These are phyloP conservation scores for Cladophialophora chaetospira DNA, from an alignment of 2,329 filamentous ascomycete species.

Conservation along the genomic window DNA sequence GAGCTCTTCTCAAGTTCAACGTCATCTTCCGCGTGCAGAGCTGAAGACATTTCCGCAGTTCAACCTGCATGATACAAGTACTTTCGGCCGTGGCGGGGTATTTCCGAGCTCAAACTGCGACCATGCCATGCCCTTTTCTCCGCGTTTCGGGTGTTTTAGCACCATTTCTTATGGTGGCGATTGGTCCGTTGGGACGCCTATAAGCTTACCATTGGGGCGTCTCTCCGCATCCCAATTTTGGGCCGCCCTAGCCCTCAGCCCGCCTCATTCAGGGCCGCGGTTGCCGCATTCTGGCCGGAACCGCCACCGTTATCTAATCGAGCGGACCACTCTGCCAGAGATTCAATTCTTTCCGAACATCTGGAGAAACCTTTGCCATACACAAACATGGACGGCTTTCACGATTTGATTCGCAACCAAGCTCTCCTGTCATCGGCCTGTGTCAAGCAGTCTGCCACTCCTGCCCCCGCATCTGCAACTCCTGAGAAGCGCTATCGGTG, in stretches of 20 bases:
- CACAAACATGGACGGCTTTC: conserved; percentile 23
- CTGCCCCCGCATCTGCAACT: conserved; percentile 19
- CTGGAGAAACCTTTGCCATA: background rate
- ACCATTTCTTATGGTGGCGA: background rate
- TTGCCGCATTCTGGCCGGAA: background rate
- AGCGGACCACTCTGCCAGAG: background rate
- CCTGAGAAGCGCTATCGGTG: conserved; percentile 47
- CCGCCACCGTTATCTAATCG: conserved; percentile 6
- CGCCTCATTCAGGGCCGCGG: background rate
- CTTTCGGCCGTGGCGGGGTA: background rate
- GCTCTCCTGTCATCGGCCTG: conserved; percentile 27
- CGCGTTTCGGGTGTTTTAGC: background rate
- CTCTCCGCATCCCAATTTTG: background rate
- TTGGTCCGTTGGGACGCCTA: background rate
- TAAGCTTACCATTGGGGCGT: background rate
- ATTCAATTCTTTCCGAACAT: background rate
- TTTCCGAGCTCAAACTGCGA: background rate
- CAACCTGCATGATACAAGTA: background rate
- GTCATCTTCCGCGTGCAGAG: background rate
- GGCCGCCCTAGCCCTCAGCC: background rate
- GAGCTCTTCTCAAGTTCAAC: background rate
- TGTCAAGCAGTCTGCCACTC: conserved; percentile 5
- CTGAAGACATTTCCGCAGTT: background rate
- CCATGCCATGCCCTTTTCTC: background rate
- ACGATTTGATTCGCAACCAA: conserved; percentile 27